Conservation (phyloP, 129 eudicot species). For the Deinandra increscens region DNA sequence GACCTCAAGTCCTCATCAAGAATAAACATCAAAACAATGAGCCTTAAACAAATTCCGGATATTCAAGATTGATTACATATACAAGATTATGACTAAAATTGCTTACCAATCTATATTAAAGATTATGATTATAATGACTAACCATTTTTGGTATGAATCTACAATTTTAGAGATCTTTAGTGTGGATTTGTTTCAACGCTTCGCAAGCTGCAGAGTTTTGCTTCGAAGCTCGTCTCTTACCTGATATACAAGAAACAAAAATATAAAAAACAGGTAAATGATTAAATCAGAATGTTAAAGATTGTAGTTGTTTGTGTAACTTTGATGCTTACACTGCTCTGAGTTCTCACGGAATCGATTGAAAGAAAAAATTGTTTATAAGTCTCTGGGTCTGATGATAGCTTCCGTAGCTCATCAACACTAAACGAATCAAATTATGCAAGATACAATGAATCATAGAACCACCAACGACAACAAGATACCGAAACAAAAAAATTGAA, state of each 20-base stretch:
- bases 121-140: too few species aligned
- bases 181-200: too few species aligned
- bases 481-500: background rate
- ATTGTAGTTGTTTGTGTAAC: background rate
- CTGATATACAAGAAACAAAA: conserved; percentile 28
- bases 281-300: background rate
- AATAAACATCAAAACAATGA: too few species aligned
- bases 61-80: too few species aligned
- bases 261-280: conserved; percentile 7
- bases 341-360: conserved; percentile 66
- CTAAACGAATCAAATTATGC: conserved; percentile 29
- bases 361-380: conserved; percentile 54
- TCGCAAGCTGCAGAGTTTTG: conserved; percentile 73
- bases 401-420: conserved; percentile 68
- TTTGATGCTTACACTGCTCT: conserved; percentile 52
- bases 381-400: conserved; percentile 51
- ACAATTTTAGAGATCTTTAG: too few species aligned
- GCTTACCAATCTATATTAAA: too few species aligned
- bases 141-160: too few species aligned
- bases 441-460: background rate
- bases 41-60: too few species aligned
- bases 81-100: too few species aligned
- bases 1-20: too few species aligned
- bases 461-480: too few species aligned
- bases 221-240: conserved; percentile 67